A percentile compares a stretch with the other conserved stretches of the same genome.
Evolutionary conservation across 352 stramenopile genomes (phyloP).

Genomic region (Globisporangium lucens): DNA sequence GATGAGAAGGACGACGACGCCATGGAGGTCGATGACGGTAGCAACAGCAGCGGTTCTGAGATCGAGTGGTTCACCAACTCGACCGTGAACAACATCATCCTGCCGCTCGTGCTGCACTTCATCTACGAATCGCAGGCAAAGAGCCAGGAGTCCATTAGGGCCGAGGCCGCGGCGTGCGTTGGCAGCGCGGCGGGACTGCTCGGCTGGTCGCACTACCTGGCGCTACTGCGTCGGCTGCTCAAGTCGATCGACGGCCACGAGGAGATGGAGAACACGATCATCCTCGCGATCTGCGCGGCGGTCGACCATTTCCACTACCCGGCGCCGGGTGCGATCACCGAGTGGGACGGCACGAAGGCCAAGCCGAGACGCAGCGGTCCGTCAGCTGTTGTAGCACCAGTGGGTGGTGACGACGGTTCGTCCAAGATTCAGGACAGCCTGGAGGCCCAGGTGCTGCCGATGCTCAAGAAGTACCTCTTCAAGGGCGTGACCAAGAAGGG

Average conservation of each 20-base stretch:
- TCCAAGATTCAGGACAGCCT: slow-evolving; percentile 83
- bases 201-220: slow-evolving; percentile 96
- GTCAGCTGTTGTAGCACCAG: background rate
- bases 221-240: slow-evolving; percentile 88
- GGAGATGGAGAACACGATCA: slow-evolving; percentile 91
- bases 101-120: slow-evolving; percentile 95
- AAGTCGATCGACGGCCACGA: slow-evolving; percentile 90
- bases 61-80: slow-evolving; percentile 72
- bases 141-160: slow-evolving; percentile 89
- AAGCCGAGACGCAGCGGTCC: slow-evolving; percentile 12
- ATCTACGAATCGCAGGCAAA: slow-evolving; percentile 95
- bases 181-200: slow-evolving; percentile 90
- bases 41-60: background rate
- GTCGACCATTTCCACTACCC: slow-evolving; percentile 97
- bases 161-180: slow-evolving; percentile 92
- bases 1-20: slow-evolving; percentile 15
- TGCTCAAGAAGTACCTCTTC: slow-evolving; percentile 84
- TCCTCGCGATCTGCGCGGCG: slow-evolving; percentile 90
- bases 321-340: slow-evolving; percentile 32
- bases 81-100: slow-evolving; percentile 91
- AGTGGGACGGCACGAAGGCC: slow-evolving; percentile 26
- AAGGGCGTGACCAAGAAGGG: slow-evolving; percentile 68
- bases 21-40: slow-evolving; percentile 17
- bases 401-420: slow-evolving; percentile 17
- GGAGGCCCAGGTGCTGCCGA: slow-evolving; percentile 75